Base-by-base conservation (phyloP, 768 basidiomycete species). In the Heimioporus sp. region DNA sequence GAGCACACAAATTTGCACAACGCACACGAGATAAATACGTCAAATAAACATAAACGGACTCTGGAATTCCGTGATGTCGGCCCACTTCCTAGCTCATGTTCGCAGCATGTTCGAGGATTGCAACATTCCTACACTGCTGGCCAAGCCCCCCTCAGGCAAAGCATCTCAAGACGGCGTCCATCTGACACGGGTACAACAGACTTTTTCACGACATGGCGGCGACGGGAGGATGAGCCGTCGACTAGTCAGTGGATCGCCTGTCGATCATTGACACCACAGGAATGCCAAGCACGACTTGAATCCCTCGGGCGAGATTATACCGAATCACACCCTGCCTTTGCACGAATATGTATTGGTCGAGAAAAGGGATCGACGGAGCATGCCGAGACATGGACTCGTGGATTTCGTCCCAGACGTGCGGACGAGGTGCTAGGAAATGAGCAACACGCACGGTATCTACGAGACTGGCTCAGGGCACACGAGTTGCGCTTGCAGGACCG, bases 361-460 rank as follows among this genome's bases (percentile, higher is more conserved):
- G 53, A 55, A 32, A 37, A 12, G 13, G n/a, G 2, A 10, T 20
- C 43, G 16, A 56, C 10, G 60, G 67, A 20, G 59, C 72, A 37
- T 49, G 30, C 44, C 72, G 76, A 81, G 37, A 67, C 79, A 12
- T 95, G 92, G 91, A 70, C 78, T 17, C 81, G 86, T 42, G 86
- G 80, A 59, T 94, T 87, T 80, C 82, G 80, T 17, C 93, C 93
- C 21, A 77, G 76, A 47, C 72, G 77, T 38, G 90, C 91, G 12
- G 77, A 79, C 20, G 81, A 94, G 54, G 82, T 93, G 4, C 73
- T 96, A 1, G 90, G 90, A 8, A 94, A 93, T 62, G 83, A 90
- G 65, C 64, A 68, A 10, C 80, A 81, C 44, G 86, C 92, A 1
- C 59, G 75, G 24, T 90, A 86, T 67, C 73, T 95, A 49, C 80